Evolutionary conservation across 202 grass and related monocot species (phyloP).

Genomic region (Bolboschoenoplectus hybrid): DNA sequence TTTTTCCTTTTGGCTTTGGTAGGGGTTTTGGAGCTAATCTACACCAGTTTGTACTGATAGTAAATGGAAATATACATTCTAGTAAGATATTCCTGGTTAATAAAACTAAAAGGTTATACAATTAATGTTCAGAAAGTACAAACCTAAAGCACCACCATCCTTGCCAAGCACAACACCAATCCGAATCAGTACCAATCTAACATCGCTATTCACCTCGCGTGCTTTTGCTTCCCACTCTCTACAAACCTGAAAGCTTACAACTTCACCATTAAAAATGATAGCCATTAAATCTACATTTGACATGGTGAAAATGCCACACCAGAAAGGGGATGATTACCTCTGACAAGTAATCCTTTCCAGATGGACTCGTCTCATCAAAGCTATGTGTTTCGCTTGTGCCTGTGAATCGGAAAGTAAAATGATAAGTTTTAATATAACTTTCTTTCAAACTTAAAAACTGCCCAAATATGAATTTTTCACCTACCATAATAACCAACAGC

Average conservation of each 20-base stretch:
- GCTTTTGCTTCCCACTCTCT: slow-evolving; percentile 88
- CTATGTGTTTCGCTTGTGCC: slow-evolving; percentile 75
- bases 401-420: slow-evolving; percentile 34
- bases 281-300: not conserved
- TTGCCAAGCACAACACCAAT: slow-evolving; percentile 89
- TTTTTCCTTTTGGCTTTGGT: not conserved
- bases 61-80: not conserved
- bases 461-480: not conserved
- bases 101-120: slow-evolving; percentile 2
- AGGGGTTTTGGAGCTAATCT: not conserved
- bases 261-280: not conserved
- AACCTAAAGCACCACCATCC: slow-evolving; percentile 90
- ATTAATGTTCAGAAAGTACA: slow-evolving; percentile 21
- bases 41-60: not conserved
- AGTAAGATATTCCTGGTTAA: slow-evolving; percentile 6
- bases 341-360: slow-evolving; percentile 84
- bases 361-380: slow-evolving; percentile 83
- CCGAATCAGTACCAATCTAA: slow-evolving; percentile 75
- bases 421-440: not conserved
- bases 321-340: slow-evolving; percentile 52
- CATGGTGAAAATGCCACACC: not conserved
- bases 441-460: not conserved
- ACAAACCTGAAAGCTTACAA: slow-evolving; percentile 58
- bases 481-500: slow-evolving; percentile 94
- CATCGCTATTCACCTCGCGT: slow-evolving; percentile 56